Base-by-base conservation (phyloP, 2,329 filamentous ascomycete species). In the Phyllosticta citriasiana region DNA sequence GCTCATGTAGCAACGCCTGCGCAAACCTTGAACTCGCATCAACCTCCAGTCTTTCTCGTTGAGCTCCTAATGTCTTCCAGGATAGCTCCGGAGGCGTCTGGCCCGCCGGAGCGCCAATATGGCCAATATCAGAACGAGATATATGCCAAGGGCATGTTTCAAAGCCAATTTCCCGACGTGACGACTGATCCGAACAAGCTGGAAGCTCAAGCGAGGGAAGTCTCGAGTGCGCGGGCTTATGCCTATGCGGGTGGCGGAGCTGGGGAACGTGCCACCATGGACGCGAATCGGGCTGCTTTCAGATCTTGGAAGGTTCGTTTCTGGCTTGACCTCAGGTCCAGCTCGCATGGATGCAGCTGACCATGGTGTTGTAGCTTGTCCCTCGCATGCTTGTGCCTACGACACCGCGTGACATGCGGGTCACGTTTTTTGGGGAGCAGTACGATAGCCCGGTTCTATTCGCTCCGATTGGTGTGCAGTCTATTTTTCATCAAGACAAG, bases 381-480 rank as follows among this genome's bases (percentile, higher is more conserved):
- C 57, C 61, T 0, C 61, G 61, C 26, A 62, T 62, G 61, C 57
- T 62, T 14, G 53, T 27, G 0, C 53, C 53, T 2, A 62, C 61
- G 4, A 62, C 60, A 7, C 52, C 50, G 22, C 60, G 60, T 33
- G 60, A 62, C 27, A 54, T 57, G 50, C 33, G 33, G 14, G 16
- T 58, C 33, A 57, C 26, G 30, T 33, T 62, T 52, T 68, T 74
- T 16, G 77, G 76, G 6, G 70, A 76, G 57, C 71, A 75, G 57
- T 73, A 79, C 47, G 70, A 77, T 7, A 76, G 72, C 2, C 84
- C 84, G 0, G 67, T 87, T 1, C 70, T 87, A 2, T 80, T 87
- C 72, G 85, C 85, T 2, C 87, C 87, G 0, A 76, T 89, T 0
- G 86, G 87, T 0, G 84, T 88, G 0, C 84, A 88, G 65, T 74